These are phyloP conservation scores for Smallanthus sonchifolius DNA, from an alignment of 129 eudicot species.

Conservation along the genomic window DNA sequence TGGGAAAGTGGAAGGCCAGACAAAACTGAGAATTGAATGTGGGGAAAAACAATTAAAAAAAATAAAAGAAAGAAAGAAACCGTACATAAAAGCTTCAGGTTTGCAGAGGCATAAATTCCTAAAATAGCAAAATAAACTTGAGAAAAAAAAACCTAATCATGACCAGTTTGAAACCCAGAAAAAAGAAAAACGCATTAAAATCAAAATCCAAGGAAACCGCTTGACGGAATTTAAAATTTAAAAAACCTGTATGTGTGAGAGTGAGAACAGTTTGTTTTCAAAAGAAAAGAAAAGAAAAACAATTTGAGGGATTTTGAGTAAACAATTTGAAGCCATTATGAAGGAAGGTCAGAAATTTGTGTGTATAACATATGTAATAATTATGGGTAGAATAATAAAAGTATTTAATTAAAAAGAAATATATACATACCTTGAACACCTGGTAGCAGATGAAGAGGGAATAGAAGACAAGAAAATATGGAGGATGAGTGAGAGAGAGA, in stretches of 20 bases:
- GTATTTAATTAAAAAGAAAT: background rate
- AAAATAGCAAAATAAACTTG: constrained; percentile 15
- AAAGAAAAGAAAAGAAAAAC: background rate
- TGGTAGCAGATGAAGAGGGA: constrained; percentile 37
- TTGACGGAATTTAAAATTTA: background rate
- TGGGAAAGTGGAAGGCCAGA: constrained; percentile 34
- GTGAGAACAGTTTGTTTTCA: background rate
- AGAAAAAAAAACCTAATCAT: constrained; percentile 16
- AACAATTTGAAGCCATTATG: background rate
- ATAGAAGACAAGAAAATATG: constrained; percentile 11
- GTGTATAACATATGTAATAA: too few relatives aligned
- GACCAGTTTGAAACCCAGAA: constrained; percentile 10
- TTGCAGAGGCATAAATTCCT: constrained; percentile 31
- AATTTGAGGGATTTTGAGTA: background rate
- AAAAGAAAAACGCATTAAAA: background rate
- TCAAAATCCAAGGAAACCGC: constrained; percentile 2
- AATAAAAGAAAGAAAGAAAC: constrained; percentile 17
- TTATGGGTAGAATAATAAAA: background rate
- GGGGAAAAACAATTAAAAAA: background rate
- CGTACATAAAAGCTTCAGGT: constrained; percentile 28
- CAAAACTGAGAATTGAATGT: constrained; percentile 37
- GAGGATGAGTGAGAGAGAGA: constrained; percentile 28
- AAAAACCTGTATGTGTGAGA: background rate
- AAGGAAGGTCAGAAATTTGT: constrained; percentile 13
- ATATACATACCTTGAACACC: constrained; percentile 48